Evolutionary conservation across 2,329 filamentous ascomycete genomes (phyloP).

Genomic region (Sporothrix luriei): DNA sequence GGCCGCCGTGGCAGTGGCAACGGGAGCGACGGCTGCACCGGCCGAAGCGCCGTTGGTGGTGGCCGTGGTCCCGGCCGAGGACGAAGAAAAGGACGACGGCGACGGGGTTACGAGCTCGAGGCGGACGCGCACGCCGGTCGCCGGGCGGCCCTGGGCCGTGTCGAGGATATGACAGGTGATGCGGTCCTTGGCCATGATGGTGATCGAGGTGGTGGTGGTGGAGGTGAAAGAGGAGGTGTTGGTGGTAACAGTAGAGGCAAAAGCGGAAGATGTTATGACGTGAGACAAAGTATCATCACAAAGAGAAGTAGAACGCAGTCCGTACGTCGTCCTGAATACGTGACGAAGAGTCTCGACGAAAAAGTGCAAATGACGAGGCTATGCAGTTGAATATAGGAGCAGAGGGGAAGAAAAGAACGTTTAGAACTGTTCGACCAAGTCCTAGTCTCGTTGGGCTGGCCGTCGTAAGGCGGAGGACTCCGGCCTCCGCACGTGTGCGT

Average conservation of each 20-base stretch:
- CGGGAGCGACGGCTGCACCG: too few species aligned
- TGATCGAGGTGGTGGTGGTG: not conserved
- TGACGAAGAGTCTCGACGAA: not conserved
- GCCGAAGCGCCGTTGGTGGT: constrained; percentile 41
- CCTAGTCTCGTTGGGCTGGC: not conserved
- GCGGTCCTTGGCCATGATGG: constrained; percentile 55
- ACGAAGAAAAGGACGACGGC: constrained; percentile 33
- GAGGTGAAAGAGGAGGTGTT: not conserved
- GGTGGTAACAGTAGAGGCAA: not conserved
- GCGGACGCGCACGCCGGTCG: constrained; percentile 65
- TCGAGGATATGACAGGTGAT: constrained; percentile 90
- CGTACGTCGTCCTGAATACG: too few species aligned
- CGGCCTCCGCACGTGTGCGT: constrained; percentile 22
- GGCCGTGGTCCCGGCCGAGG: constrained; percentile 36
- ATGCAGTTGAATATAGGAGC: not conserved
- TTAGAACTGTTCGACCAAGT: constrained; percentile 20
- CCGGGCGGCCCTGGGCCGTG: constrained; percentile 73
- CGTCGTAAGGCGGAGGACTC: constrained; percentile 23
- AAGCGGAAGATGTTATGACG: too few species aligned
- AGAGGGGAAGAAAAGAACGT: not conserved
- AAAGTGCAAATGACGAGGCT: constrained; percentile 4
- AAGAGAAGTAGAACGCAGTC: not conserved
- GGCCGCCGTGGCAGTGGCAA: constrained; percentile 34
- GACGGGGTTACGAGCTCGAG: constrained; percentile 54
- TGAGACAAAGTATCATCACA: not conserved